Evolutionary conservation across 179 eudicot species (phyloP).

Genomic region (Spinacia oleracea): DNA sequence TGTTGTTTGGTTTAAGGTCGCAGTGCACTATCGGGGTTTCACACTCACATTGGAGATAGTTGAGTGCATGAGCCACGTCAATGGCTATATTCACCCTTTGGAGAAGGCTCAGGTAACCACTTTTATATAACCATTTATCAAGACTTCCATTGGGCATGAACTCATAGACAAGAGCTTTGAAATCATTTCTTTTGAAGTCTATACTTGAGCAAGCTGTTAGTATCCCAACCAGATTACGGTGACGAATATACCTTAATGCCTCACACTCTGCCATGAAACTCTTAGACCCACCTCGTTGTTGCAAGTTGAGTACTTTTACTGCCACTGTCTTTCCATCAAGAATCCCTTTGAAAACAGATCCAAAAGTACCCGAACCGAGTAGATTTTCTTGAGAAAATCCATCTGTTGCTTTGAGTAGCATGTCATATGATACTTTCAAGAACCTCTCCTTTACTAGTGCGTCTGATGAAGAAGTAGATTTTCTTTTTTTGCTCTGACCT

Average conservation of each 20-base stretch:
- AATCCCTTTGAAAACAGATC: background rate
- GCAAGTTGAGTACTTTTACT: conserved; percentile 18
- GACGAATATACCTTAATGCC: background rate
- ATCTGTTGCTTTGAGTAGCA: background rate
- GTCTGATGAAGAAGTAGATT: background rate
- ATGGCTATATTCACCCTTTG: background rate
- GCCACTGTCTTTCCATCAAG: background rate
- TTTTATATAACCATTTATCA: background rate
- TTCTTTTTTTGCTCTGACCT: background rate
- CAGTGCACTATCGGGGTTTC: background rate
- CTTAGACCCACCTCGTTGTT: background rate
- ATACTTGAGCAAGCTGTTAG: conserved; percentile 13
- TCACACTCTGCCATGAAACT: conserved; percentile 2
- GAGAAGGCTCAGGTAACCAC: background rate
- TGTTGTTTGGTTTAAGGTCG: too few relatives aligned
- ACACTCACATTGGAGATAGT: conserved; percentile 8
- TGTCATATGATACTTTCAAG: background rate
- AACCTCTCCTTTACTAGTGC: background rate
- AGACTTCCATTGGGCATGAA: conserved; percentile 12
- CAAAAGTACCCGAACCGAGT: background rate
- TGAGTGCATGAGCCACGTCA: too few relatives aligned
- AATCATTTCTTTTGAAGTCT: conserved; percentile 20
- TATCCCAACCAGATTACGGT: background rate
- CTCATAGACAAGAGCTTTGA: too few relatives aligned
- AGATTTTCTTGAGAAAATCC: background rate